Evolutionary conservation across 1,284 basidiomycete species (phyloP), one percentile per base, ranked within the genome.

Genomic region (Fomitiporia mediterranea): DNA sequence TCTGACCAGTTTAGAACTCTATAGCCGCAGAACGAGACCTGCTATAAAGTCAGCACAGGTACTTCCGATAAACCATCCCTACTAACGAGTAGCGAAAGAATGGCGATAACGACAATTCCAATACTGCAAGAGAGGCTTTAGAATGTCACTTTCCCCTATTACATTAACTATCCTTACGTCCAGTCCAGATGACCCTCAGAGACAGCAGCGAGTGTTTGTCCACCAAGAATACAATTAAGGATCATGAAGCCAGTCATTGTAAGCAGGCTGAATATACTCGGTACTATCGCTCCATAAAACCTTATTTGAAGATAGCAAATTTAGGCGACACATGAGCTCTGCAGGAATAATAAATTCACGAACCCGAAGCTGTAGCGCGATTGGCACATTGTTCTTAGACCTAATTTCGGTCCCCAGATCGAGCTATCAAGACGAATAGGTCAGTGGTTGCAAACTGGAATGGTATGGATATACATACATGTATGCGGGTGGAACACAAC

Each of bases 331-430:
- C 25, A 11, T 4, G 34, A 3, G n/a, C n/a, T n/a, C n/a, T n/a
- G n/a, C n/a, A n/a, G n/a, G n/a, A n/a, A n/a, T n/a, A n/a, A n/a
- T n/a, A n/a, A n/a, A n/a, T n/a, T n/a, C n/a, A n/a, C n/a, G n/a
- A n/a, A 87, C 82, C 89, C 91, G 66, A 92, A 91, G 35, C 81
- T 84, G 69, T 86, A 89, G 23, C 88, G 75, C 4, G 91, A 84
- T 58, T 84, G 81, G 19, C 91, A 82, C 88, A 94, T 92, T 64
- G 94, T 91, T n/a, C 92, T 79, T 73, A 94, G 80, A 7, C 92
- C 93, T 0, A 89, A 74, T 67, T 84, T 86, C 0, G 91, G 87
- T n/a, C 93, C 92, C 81, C 89, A 93, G 38, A 86, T 91, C 11
- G 84, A 77, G 51, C 88, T 91, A 52, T n/a, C 4, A 28, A 43